Conservation (phyloP, 2,329 filamentous ascomycete species). For the Sarocladium oryzae region DNA sequence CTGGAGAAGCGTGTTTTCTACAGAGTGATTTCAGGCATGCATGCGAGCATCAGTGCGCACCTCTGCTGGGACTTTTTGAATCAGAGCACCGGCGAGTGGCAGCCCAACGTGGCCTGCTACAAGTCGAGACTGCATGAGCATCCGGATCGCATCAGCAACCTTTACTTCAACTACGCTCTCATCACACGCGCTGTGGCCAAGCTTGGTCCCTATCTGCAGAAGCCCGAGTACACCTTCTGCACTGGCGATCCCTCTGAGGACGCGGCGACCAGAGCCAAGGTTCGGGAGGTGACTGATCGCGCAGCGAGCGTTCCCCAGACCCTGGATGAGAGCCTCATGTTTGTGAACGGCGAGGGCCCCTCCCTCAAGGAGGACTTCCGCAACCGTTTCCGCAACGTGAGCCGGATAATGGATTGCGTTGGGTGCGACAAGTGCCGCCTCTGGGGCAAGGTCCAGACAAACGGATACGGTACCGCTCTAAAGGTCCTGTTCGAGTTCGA, state of each 20-base stretch:
- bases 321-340: constrained; percentile 95
- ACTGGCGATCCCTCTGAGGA: constrained; percentile 79
- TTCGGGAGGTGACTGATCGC: constrained; percentile 65
- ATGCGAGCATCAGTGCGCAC: constrained; percentile 93
- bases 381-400: constrained; percentile 94
- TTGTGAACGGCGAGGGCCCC: constrained; percentile 68
- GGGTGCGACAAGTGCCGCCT: constrained; percentile 97
- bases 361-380: constrained; percentile 94
- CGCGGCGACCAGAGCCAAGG: constrained; percentile 68
- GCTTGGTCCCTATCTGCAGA: constrained; percentile 69
- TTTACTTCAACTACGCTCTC: constrained; percentile 99
- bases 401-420: constrained; percentile 95
- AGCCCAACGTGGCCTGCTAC: constrained; percentile 86
- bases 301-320: constrained; percentile 69
- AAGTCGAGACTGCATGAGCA: constrained; percentile 73
- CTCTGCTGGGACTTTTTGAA: constrained; percentile 95
- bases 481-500: constrained; percentile 97
- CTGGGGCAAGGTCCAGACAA: constrained; percentile 95
- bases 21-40: constrained; percentile 92
- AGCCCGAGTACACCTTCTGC: constrained; percentile 76
- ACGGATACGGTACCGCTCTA: constrained; percentile 87
- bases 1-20: constrained; percentile 99
- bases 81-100: constrained; percentile 89
- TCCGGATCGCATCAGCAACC: constrained; percentile 82
- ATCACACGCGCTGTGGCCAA: constrained; percentile 87